These are phyloP conservation scores for Chimonanthus salicifolius DNA, from an alignment of 164 flowering plant genomes.

Conservation along the genomic window DNA sequence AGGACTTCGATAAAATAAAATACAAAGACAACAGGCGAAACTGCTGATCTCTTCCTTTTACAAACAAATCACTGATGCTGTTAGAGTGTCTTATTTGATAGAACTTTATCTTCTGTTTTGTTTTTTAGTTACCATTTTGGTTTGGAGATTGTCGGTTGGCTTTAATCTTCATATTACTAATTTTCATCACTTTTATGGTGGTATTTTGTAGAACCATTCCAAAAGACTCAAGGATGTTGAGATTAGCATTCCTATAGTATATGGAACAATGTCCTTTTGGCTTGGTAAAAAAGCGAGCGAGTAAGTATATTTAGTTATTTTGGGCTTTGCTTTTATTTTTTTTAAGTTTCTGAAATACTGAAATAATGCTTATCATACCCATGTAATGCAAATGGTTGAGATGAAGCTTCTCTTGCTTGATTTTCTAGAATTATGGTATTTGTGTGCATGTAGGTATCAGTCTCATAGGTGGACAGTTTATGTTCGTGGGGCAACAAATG, in stretches of 20 bases:
- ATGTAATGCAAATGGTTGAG: neutral
- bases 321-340: constrained; percentile 3
- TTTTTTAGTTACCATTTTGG: neutral
- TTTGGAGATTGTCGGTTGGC: neutral
- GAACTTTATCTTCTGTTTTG: no score
- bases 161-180: neutral
- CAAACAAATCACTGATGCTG: no score
- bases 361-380: neutral
- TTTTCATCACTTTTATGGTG: neutral
- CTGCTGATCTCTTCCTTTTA: no score
- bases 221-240: constrained; percentile 64
- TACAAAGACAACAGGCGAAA: no score
- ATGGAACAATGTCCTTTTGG: constrained; percentile 76
- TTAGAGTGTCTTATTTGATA: no score
- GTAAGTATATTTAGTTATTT: constrained; percentile 38
- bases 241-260: constrained; percentile 67
- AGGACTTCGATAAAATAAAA: no score
- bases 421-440: neutral
- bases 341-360: neutral
- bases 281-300: constrained; percentile 87
- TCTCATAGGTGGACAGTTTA: constrained; percentile 92
- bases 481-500: constrained; percentile 84
- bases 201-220: constrained; percentile 26
- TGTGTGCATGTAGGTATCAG: constrained; percentile 36
- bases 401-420: neutral